Evolutionary conservation across 495 filamentous ascomycete species (phyloP).

Genomic region (Hypoxylon trugodes): DNA sequence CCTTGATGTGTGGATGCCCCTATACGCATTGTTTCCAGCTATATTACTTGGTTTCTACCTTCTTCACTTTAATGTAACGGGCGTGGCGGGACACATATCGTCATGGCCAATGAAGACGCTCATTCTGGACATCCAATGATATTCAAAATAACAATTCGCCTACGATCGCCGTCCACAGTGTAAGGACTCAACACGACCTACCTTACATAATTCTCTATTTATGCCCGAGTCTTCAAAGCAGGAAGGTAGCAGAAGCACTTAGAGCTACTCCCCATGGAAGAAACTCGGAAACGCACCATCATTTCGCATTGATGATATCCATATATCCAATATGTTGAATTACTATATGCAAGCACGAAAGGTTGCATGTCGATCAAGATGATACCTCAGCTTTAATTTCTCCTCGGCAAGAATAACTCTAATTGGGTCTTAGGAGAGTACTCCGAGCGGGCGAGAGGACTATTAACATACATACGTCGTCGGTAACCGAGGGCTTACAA

Average conservation of each 20-base stretch:
- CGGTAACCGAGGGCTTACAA: background rate
- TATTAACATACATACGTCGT: background rate
- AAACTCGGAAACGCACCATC: background rate
- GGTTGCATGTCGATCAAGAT: constrained; percentile 24
- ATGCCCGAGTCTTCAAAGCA: no score
- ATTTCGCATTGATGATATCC: background rate
- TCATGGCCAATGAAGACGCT: background rate
- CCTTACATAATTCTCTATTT: no score
- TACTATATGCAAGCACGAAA: background rate
- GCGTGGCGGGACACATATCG: background rate
- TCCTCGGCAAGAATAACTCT: background rate
- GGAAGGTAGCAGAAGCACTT: no score
- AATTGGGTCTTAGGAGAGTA: constrained; percentile 9
- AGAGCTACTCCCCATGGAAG: no score
- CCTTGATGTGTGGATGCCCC: background rate
- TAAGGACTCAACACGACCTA: background rate
- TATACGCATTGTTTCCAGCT: background rate
- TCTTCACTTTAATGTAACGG: constrained; percentile 9
- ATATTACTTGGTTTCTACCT: background rate
- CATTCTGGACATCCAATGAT: background rate
- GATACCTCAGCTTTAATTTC: constrained; percentile 8
- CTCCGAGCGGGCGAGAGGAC: background rate
- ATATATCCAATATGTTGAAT: background rate
- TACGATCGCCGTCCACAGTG: background rate
- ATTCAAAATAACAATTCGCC: background rate